These are phyloP conservation scores for Chaetomium cochliodes DNA, from an alignment of 495 filamentous ascomycete genomes.

Conservation along the genomic window DNA sequence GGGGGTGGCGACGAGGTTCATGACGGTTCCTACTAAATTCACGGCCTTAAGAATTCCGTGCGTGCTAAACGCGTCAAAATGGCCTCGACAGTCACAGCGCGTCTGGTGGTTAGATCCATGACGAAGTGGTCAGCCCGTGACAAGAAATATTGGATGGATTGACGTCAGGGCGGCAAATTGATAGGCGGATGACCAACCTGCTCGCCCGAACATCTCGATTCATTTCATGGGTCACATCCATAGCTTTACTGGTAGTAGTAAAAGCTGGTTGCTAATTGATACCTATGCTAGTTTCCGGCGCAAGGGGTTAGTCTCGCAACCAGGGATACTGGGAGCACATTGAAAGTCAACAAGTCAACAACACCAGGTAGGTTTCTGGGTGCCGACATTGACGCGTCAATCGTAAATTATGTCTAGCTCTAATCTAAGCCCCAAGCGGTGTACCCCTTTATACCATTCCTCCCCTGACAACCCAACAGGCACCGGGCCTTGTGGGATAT, in stretches of 20 bases:
- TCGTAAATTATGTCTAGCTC: no score
- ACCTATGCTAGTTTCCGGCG: no score
- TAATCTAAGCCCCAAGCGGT: no score
- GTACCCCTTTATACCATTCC: no score
- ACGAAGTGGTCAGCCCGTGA: not conserved
- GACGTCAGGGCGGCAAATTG: constrained; percentile 8
- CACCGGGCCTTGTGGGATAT: no score
- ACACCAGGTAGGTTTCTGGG: no score
- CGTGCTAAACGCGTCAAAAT: constrained; percentile 1
- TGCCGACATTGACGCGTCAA: no score
- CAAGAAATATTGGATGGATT: not conserved
- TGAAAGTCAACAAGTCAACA: not conserved
- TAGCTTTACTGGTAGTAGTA: no score
- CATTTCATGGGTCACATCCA: not conserved
- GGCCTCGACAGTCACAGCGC: constrained; percentile 7
- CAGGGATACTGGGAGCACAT: no score
- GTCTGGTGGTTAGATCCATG: constrained; percentile 2
- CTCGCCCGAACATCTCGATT: not conserved
- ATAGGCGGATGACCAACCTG: not conserved
- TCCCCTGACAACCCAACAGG: no score
- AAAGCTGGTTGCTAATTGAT: no score
- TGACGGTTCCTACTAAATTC: not conserved
- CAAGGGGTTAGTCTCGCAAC: no score
- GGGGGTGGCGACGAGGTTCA: constrained; percentile 7
- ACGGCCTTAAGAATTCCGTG: not conserved